Evolutionary conservation across 1,284 basidiomycete genomes (phyloP).

Genomic region (Cryptococcus neoformans): DNA sequence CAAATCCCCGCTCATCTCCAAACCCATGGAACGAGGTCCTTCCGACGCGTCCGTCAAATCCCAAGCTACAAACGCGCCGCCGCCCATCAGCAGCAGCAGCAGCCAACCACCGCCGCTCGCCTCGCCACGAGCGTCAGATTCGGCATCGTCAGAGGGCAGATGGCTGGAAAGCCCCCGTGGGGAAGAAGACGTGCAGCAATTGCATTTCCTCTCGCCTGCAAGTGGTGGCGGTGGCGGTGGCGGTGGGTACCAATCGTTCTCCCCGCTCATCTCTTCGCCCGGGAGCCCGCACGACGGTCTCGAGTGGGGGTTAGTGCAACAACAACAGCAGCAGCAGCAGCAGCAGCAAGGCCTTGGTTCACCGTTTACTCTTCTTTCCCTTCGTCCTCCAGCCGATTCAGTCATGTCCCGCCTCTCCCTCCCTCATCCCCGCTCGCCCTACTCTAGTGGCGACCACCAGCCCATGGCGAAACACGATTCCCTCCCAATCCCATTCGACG

Average conservation of each 20-base stretch:
- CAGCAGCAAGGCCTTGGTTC: neutral
- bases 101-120: constrained; percentile 5
- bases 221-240: neutral
- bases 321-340: neutral
- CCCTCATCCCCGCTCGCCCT: neutral
- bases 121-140: constrained; percentile 34
- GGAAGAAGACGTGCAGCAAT: neutral
- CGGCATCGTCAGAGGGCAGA: constrained; percentile 29
- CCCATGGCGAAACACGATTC: neutral
- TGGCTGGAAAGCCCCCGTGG: constrained; percentile 25
- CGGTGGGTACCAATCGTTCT: constrained; percentile 9
- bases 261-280: neutral
- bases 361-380: neutral
- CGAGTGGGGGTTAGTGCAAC: neutral
- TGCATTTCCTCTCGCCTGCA: neutral
- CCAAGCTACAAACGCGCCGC: neutral
- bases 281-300: neutral
- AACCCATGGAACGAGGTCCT: neutral
- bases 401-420: neutral
- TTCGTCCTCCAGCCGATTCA: neutral
- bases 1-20: neutral
- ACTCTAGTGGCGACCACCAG: neutral
- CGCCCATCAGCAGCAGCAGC: too few relatives aligned
- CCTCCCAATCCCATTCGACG: constrained; percentile 5
- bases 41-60: neutral